Conservation (phyloP, 2,329 filamentous ascomycete genomes). For the Fusarium longipes region DNA sequence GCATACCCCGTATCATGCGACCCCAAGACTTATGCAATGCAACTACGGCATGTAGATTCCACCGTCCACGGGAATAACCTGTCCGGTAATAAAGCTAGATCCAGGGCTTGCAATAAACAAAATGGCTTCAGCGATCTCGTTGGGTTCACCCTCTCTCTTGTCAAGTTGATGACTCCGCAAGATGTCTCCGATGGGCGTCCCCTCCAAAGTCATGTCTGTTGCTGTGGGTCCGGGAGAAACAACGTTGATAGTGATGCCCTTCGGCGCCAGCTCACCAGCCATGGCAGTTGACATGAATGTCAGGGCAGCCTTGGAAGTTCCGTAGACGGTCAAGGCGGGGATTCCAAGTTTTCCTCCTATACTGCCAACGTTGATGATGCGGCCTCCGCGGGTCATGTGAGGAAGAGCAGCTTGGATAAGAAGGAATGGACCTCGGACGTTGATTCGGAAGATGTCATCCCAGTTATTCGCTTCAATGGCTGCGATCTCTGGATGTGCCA, state of each 20-base stretch:
- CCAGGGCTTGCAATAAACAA: conserved; percentile 11
- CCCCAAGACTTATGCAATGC: too few relatives aligned
- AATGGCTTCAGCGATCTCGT: conserved; percentile 6
- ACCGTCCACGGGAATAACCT: conserved; percentile 17
- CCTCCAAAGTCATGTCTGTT: conserved; percentile 16
- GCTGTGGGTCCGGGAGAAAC: conserved; percentile 11
- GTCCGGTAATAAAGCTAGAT: conserved; percentile 17
- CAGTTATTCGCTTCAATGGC: background rate
- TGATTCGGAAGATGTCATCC: conserved; percentile 19
- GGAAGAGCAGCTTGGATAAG: conserved; percentile 49
- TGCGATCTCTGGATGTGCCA: conserved; percentile 30
- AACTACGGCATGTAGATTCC: conserved; percentile 9
- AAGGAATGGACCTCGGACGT: conserved; percentile 45
- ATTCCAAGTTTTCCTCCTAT: conserved; percentile 48
- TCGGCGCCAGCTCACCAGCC: conserved; percentile 7
- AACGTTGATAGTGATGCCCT: conserved; percentile 12
- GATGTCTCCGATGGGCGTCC: background rate
- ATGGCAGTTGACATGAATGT: background rate
- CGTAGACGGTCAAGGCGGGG: conserved; percentile 48
- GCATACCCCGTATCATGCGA: too few relatives aligned
- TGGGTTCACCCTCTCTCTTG: background rate
- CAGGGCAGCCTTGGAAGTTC: conserved; percentile 50
- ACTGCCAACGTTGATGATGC: conserved; percentile 52
- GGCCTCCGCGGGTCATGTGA: conserved; percentile 46
- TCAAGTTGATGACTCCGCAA: conserved; percentile 11